phyloP scores from a whole-genome alignment of 176 grass and related monocot genomes.

The Miscanthus lutarioriparius region DNA sequence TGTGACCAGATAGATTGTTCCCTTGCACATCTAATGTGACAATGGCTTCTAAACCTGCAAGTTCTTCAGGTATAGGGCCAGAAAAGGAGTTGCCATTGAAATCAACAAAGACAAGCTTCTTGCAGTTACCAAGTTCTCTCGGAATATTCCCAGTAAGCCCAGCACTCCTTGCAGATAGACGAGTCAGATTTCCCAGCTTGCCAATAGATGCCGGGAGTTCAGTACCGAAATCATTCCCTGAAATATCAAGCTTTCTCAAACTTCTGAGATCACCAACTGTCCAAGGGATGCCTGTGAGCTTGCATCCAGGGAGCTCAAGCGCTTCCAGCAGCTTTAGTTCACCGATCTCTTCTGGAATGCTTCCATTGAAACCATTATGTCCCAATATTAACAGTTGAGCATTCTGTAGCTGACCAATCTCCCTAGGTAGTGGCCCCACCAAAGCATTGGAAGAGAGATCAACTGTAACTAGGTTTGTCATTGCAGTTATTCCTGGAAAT shows the following conservation, averaged over 20 bases:
- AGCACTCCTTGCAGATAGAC: slow-evolving; percentile 62
- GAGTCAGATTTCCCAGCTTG: slow-evolving; percentile 57
- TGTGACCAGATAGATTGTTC: slow-evolving; percentile 70
- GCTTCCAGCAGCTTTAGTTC: slow-evolving; percentile 62
- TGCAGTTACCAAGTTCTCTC: slow-evolving; percentile 67
- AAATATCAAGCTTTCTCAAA: slow-evolving; percentile 82
- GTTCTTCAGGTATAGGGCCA: slow-evolving; percentile 62
- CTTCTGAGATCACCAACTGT: slow-evolving; percentile 64
- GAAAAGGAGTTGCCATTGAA: slow-evolving; percentile 73
- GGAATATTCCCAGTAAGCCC: slow-evolving; percentile 76
- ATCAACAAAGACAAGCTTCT: slow-evolving; percentile 62
- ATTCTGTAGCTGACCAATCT: slow-evolving; percentile 56
- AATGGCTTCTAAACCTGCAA: slow-evolving; percentile 61
- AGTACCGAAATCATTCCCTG: slow-evolving; percentile 73
- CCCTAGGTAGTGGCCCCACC: slow-evolving; percentile 60
- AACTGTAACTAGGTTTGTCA: slow-evolving; percentile 62
- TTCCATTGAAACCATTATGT: slow-evolving; percentile 58
- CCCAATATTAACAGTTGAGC: slow-evolving; percentile 66
- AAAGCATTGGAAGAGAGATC: slow-evolving; percentile 88
- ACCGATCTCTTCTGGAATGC: slow-evolving; percentile 78
- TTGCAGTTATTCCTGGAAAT: slow-evolving; percentile 63
- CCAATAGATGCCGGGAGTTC: slow-evolving; percentile 67
- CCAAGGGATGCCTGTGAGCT: slow-evolving; percentile 71
- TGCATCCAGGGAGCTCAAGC: slow-evolving; percentile 61
- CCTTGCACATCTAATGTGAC: slow-evolving; percentile 59